A percentile compares a stretch with the other conserved stretches of the same genome.
phyloP scores from a whole-genome alignment of 805 yeast species.

The Sugiyamaella mastotermitis region DNA sequence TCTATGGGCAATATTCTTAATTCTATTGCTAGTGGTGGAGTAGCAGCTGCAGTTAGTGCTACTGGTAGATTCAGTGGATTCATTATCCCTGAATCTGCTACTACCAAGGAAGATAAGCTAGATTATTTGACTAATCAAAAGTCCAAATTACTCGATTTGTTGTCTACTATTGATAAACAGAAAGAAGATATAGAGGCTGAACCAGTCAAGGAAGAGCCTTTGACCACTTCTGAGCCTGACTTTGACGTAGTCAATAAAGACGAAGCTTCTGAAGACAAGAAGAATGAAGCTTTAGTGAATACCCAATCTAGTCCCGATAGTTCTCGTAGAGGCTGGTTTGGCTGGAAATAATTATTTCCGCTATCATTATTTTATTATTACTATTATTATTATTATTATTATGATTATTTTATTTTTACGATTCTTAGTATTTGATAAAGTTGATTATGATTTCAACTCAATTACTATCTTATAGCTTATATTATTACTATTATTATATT shows the following conservation, averaged over 20 bases:
- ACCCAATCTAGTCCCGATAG: background rate
- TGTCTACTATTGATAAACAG: slow-evolving; percentile 15
- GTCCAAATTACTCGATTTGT: slow-evolving; percentile 17
- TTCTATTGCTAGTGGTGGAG: slow-evolving; percentile 2
- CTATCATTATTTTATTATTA: background rate
- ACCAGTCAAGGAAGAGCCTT: slow-evolving; percentile 4
- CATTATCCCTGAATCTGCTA: slow-evolving; percentile 13
- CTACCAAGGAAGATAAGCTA: slow-evolving; percentile 16
- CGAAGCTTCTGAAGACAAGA: slow-evolving; percentile 12
- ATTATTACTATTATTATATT: too few species aligned
- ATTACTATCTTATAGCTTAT: too few species aligned
- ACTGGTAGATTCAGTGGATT: slow-evolving; percentile 1
- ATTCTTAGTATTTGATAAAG: too few species aligned
- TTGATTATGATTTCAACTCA: too few species aligned
- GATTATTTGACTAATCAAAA: slow-evolving; percentile 15
- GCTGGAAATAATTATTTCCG: slow-evolving; percentile 9
- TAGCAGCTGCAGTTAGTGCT: background rate
- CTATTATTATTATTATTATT: too few species aligned
- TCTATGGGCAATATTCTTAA: slow-evolving; percentile 1
- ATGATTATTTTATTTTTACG: too few species aligned
- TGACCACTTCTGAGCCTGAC: slow-evolving; percentile 10
- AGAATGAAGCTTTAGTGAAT: slow-evolving; percentile 3
- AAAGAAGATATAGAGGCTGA: slow-evolving; percentile 12
- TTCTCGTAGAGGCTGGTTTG: slow-evolving; percentile 14
- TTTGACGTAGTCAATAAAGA: slow-evolving; percentile 20